phyloP scores from a whole-genome alignment of 2,329 filamentous ascomycete genomes.

The Orbilia javanica region DNA sequence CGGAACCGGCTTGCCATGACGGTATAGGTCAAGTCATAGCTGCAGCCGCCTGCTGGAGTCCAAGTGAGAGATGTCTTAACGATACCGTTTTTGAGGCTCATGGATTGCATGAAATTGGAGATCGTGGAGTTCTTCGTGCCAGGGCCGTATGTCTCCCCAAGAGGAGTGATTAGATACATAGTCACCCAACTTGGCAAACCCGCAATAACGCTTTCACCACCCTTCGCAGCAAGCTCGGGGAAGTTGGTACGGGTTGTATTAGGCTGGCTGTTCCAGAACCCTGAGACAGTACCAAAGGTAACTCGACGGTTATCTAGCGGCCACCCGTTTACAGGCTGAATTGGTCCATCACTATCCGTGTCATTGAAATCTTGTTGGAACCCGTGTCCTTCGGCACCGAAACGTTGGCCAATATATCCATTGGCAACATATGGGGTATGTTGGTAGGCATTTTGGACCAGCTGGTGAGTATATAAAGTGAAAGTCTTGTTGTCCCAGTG shows the following conservation, averaged over 20 bases:
- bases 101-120: slow-evolving; percentile 72
- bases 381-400: slow-evolving; percentile 73
- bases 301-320: slow-evolving; percentile 75
- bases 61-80: slow-evolving; percentile 76
- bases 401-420: slow-evolving; percentile 75
- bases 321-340: slow-evolving; percentile 72
- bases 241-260: slow-evolving; percentile 75
- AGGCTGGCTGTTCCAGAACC: slow-evolving; percentile 75
- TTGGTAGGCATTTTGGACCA: slow-evolving; percentile 65
- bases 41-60: slow-evolving; percentile 70
- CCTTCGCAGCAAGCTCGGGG: slow-evolving; percentile 77
- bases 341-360: slow-evolving; percentile 50
- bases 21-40: slow-evolving; percentile 74
- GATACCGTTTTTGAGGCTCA: slow-evolving; percentile 75
- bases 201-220: slow-evolving; percentile 77
- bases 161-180: slow-evolving; percentile 60
- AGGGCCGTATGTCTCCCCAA: slow-evolving; percentile 70
- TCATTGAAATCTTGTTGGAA: slow-evolving; percentile 59
- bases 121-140: slow-evolving; percentile 73
- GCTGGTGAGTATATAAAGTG: slow-evolving; percentile 70
- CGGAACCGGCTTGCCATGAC: slow-evolving; percentile 63
- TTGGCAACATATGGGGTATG: slow-evolving; percentile 73
- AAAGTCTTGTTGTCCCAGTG: slow-evolving; percentile 64
- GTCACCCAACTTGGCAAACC: slow-evolving; percentile 76
- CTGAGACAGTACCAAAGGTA: slow-evolving; percentile 76